Base-by-base conservation (phyloP, 208 protist species). In the Acanthamoeba lenticulata region DNA sequence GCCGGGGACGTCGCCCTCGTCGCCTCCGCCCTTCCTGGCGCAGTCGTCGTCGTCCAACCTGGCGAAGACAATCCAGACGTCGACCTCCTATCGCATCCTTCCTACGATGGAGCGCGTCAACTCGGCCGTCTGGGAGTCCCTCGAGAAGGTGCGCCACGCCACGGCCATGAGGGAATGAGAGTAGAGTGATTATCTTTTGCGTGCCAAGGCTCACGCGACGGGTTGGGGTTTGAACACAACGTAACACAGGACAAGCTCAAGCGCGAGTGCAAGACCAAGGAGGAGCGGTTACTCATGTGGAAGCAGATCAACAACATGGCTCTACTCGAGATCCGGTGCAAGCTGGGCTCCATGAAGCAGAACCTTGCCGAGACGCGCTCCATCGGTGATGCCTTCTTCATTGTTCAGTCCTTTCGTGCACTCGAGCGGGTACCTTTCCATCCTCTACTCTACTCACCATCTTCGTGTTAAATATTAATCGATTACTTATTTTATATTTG, bases 241-340 rank as follows among this genome's bases (percentile, higher is more conserved):
- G n/a, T n/a, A 7, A 24, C 11, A 9, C 69, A 79, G 69, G 69
- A 79, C 29, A 88, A 88, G 79, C 45, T 62, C n/a, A 88, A 88
- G 24, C 45, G 47, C 24, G 79, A 88, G 21, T 62, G 79, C 79
- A 60, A 88, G 79, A 60, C 45, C 44, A 60, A 88, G 32, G 45
- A 88, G 79, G 47, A 88, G n/a, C 79, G 45, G 2, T 42, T 60
- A 42, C 4, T 88, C 42, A 42, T 62, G 47, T 88, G 42, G 79
- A 52, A 52, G 36, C 79, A 88, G 47, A 88, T 88, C 79, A 88
- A 88, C 29, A 88, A 42, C 79, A 60, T 52, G 45, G 47, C 79
- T 32, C 45, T 88, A 4, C 11, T 88, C n/a, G 47, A 88, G 17
- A 88, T 60, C 4, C 52, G 45, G 29, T 88, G 79, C 21, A 88